phyloP scores from a whole-genome alignment of 495 filamentous ascomycete species.

The Talaromyces adpressus region DNA sequence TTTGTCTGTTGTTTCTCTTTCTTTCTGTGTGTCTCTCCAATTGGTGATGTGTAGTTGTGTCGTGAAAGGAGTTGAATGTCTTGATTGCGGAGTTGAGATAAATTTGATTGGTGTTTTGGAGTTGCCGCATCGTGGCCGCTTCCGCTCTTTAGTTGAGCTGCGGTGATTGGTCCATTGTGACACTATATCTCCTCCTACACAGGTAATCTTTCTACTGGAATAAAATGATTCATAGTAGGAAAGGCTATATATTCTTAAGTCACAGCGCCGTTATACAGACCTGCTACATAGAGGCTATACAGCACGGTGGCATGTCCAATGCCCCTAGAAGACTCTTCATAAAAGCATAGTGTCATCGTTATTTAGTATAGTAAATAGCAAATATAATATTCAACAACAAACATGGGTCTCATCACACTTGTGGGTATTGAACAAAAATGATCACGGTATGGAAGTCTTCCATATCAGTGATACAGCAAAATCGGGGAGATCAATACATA shows the following conservation, averaged over 20 bases:
- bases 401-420: slow-evolving; percentile 7
- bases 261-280: neutral
- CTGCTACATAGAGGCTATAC: neutral
- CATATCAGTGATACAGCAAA: neutral
- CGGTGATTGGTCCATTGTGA: slow-evolving; percentile 2
- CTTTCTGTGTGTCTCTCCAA: neutral
- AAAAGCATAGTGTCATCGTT: neutral
- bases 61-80: neutral
- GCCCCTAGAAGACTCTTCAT: neutral
- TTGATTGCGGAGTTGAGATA: neutral
- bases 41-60: neutral
- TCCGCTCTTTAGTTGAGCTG: neutral
- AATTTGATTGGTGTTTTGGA: slow-evolving; percentile 1
- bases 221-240: neutral
- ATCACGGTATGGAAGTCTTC: neutral
- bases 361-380: neutral
- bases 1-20: slow-evolving; percentile 16
- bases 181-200: neutral
- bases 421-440: slow-evolving; percentile 10
- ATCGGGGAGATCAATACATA: neutral
- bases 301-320: neutral
- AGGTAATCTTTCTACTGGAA: neutral
- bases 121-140: slow-evolving; percentile 9
- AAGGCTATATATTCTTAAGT: neutral
- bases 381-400: slow-evolving; percentile 5